Percentiles rank a stretch among this genome's conserved stretches.
These are phyloP conservation scores for Tylopilus intermedius DNA, from an alignment of 768 basidiomycete genomes.

Conservation along the genomic window DNA sequence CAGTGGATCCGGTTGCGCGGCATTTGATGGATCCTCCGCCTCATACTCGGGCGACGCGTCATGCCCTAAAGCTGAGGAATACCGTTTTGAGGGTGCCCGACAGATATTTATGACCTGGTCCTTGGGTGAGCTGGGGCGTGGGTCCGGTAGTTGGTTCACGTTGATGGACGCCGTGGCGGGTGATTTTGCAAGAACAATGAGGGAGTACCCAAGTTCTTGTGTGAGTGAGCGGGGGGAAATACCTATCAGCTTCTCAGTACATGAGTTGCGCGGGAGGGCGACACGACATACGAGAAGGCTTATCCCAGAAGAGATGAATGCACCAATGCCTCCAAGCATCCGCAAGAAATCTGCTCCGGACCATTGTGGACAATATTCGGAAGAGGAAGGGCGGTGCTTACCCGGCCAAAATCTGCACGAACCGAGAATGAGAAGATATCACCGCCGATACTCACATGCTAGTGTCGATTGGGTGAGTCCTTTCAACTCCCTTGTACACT, in stretches of 20 bases:
- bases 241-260: slow-evolving; percentile 38
- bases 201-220: slow-evolving; percentile 56
- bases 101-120: slow-evolving; percentile 22
- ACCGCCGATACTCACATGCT: slow-evolving; percentile 46
- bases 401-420: slow-evolving; percentile 53
- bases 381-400: slow-evolving; percentile 26
- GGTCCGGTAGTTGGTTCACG: slow-evolving; percentile 14
- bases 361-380: background rate
- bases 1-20: slow-evolving; percentile 11
- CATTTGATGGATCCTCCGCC: slow-evolving; percentile 25
- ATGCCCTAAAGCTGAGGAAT: slow-evolving; percentile 23
- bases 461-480: slow-evolving; percentile 42
- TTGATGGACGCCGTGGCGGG: slow-evolving; percentile 23
- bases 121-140: slow-evolving; percentile 21
- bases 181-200: slow-evolving; percentile 30
- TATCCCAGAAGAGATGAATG: slow-evolving; percentile 74
- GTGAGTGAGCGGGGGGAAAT: slow-evolving; percentile 75
- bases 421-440: slow-evolving; percentile 2
- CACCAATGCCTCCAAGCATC: slow-evolving; percentile 69
- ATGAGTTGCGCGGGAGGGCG: background rate
- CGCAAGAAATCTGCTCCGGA: slow-evolving; percentile 53
- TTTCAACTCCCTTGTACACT: slow-evolving; percentile 39
- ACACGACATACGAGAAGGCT: slow-evolving; percentile 60
- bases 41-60: slow-evolving; percentile 40
- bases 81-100: slow-evolving; percentile 13